These are phyloP conservation scores for Oropetium thomaeum DNA, from an alignment of 176 grass and related monocot genomes.

Conservation along the genomic window DNA sequence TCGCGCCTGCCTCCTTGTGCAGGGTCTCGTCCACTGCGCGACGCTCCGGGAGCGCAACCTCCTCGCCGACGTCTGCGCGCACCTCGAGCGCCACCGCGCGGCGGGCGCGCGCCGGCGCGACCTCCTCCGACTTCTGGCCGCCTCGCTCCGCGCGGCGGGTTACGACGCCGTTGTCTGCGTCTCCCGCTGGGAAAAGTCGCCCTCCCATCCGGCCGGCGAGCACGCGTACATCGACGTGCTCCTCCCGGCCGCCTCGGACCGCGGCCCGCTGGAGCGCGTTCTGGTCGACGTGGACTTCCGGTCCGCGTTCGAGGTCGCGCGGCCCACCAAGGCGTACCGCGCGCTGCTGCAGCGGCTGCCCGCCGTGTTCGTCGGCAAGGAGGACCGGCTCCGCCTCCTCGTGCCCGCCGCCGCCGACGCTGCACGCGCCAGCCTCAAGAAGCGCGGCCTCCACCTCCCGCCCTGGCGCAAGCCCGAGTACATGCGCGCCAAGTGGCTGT, in stretches of 20 bases:
- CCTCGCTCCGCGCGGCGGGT: conserved; percentile 43
- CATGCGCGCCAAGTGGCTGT: conserved; percentile 96
- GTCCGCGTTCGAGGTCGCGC: conserved; percentile 71
- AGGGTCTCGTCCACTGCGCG: conserved; percentile 72
- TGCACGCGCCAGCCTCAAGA: conserved; percentile 61
- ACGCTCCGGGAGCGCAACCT: conserved; percentile 76
- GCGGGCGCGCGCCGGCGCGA: conserved; percentile 43
- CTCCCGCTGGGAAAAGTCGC: conserved; percentile 60
- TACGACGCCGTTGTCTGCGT: conserved; percentile 55
- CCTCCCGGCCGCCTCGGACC: conserved; percentile 22
- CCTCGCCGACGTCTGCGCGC: conserved; percentile 55
- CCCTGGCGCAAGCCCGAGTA: conserved; percentile 92
- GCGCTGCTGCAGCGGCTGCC: conserved; percentile 62
- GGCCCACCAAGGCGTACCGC: conserved; percentile 62
- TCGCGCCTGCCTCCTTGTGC: background rate
- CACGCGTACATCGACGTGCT: conserved; percentile 76
- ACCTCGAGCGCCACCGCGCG: conserved; percentile 48
- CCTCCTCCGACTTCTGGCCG: conserved; percentile 38
- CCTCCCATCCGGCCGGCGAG: conserved; percentile 53
- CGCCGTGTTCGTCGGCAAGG: conserved; percentile 69
- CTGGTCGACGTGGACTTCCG: conserved; percentile 72
- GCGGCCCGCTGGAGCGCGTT: conserved; percentile 40
- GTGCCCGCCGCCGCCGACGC: conserved; percentile 54
- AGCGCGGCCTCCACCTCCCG: conserved; percentile 66
- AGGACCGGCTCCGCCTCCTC: conserved; percentile 58